These are phyloP conservation scores for Sugiyamaella grinbergsii DNA, from an alignment of 1,139 yeast species.

Conservation along the genomic window DNA sequence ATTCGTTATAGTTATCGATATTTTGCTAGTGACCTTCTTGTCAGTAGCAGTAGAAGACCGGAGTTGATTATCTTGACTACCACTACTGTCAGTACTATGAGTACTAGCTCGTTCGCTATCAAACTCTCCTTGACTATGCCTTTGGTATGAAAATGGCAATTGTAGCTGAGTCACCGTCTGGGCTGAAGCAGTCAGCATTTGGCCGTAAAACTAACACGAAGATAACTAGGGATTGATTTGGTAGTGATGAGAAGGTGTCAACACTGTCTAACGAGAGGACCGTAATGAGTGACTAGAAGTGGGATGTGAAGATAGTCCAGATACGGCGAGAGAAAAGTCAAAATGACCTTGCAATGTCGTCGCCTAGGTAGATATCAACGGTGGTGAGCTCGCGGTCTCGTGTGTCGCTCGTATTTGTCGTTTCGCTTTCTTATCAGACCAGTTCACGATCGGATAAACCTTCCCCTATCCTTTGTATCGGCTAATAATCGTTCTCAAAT, in stretches of 20 bases:
- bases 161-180: constrained; percentile 15
- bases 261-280: too few species aligned
- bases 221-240: neutral
- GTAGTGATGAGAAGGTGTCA: neutral
- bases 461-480: neutral
- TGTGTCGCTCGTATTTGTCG: too few species aligned
- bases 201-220: constrained; percentile 4
- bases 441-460: neutral
- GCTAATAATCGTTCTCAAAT: too few species aligned
- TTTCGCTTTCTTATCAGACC: too few species aligned
- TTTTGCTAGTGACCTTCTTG: constrained; percentile 2
- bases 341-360: too few species aligned
- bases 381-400: too few species aligned
- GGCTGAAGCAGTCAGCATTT: constrained; percentile 14
- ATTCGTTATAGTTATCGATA: neutral
- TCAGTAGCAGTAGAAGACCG: too few species aligned
- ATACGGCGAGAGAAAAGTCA: too few species aligned
- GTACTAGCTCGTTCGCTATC: neutral
- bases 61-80: too few species aligned
- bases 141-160: constrained; percentile 14
- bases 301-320: too few species aligned
- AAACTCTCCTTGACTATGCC: constrained; percentile 13
- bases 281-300: neutral
- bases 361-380: too few species aligned
- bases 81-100: neutral